Conservation (phyloP, 805 yeast genomes). For the Ogataea paradorogensis region DNA sequence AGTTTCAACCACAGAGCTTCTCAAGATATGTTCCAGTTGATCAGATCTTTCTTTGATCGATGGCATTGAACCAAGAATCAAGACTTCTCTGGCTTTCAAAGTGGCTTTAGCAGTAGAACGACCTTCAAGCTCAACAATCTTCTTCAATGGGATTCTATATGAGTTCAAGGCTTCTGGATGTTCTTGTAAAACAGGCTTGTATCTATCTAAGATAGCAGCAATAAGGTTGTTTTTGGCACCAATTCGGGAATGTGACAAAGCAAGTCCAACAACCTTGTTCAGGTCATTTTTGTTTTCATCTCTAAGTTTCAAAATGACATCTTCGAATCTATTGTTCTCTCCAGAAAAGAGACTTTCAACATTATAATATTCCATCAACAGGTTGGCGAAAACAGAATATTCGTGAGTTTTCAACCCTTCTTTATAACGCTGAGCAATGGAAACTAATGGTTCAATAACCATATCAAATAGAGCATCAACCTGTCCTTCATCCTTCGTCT, state of each 20-base stretch:
- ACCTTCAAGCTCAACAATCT: slow-evolving; percentile 83
- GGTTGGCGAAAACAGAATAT: slow-evolving; percentile 63
- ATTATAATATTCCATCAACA: slow-evolving; percentile 69
- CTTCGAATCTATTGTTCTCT: slow-evolving; percentile 77
- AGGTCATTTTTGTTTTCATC: slow-evolving; percentile 82
- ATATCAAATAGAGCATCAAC: slow-evolving; percentile 50
- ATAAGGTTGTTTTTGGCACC: slow-evolving; percentile 90
- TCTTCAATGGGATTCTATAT: slow-evolving; percentile 69
- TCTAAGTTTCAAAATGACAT: slow-evolving; percentile 80
- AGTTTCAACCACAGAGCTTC: slow-evolving; percentile 85
- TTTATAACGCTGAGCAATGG: slow-evolving; percentile 65
- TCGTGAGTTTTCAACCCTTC: slow-evolving; percentile 85
- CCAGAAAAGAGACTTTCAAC: slow-evolving; percentile 81
- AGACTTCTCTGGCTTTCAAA: slow-evolving; percentile 90
- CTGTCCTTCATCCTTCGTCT: slow-evolving; percentile 47
- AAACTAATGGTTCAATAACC: slow-evolving; percentile 69
- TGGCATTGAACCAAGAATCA: slow-evolving; percentile 95
- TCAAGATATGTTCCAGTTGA: slow-evolving; percentile 93
- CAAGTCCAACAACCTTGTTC: slow-evolving; percentile 64
- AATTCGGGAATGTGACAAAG: slow-evolving; percentile 88
- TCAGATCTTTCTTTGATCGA: slow-evolving; percentile 94
- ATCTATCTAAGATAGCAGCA: slow-evolving; percentile 77
- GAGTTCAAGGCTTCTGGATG: slow-evolving; percentile 63
- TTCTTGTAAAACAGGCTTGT: slow-evolving; percentile 74
- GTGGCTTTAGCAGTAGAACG: slow-evolving; percentile 92